Percentiles rank a stretch among this genome's conserved stretches.
Conservation (phyloP, 768 basidiomycete species). For the Xerocomus brunneocitrinus region DNA sequence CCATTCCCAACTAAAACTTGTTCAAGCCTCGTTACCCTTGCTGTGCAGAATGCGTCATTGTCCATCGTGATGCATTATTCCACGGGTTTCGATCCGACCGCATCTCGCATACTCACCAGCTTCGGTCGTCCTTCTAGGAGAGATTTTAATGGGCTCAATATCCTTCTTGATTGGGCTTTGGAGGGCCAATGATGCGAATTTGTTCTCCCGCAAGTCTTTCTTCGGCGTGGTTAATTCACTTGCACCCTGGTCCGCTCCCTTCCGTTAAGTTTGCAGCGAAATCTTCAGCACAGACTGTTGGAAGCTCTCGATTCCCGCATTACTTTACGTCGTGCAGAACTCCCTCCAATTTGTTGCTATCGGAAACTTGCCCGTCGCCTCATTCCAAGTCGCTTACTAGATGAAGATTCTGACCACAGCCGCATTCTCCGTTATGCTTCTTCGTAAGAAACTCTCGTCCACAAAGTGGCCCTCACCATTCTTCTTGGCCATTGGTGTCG, state of each 20-base stretch:
- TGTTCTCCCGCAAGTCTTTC: constrained; percentile 40
- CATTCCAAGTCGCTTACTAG: constrained; percentile 97
- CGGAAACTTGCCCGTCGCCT: constrained; percentile 90
- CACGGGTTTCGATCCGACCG: constrained; percentile 80
- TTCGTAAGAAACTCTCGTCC: constrained; percentile 66
- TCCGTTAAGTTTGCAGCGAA: constrained; percentile 57
- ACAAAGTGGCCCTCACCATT: constrained; percentile 86
- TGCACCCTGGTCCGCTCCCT: constrained; percentile 46
- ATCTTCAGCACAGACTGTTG: constrained; percentile 92
- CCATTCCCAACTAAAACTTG: constrained; percentile 5
- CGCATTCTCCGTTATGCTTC: constrained; percentile 81
- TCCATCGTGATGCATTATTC: constrained; percentile 99
- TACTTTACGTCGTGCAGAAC: constrained; percentile 95
- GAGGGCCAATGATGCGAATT: constrained; percentile 43
- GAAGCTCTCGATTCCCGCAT: constrained; percentile 97
- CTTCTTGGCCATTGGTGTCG: constrained; percentile 88
- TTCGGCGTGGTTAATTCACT: constrained; percentile 33
- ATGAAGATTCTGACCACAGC: constrained; percentile 99
- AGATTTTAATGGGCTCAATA: constrained; percentile 89
- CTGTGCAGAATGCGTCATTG: constrained; percentile 91
- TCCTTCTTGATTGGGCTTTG: constrained; percentile 83
- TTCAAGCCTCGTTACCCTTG: constrained; percentile 72
- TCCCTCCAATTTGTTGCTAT: constrained; percentile 96
- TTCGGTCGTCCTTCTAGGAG: constrained; percentile 89
- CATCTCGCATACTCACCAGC: constrained; percentile 88